These are phyloP conservation scores for Hypsizygus marmoreus DNA, from an alignment of 768 basidiomycete species.

Conservation along the genomic window DNA sequence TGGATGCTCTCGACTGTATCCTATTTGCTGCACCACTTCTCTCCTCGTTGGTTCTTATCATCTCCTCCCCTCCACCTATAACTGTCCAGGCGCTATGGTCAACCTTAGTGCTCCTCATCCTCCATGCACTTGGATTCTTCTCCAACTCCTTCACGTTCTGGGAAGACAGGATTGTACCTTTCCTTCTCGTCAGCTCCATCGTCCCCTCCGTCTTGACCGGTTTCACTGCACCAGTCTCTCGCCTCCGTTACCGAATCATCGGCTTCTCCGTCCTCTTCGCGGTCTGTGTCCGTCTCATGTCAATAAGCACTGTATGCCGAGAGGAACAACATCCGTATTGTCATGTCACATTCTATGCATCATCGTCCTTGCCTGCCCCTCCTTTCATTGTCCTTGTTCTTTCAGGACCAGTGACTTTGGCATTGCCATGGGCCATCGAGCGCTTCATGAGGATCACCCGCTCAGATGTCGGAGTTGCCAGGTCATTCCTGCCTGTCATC, in stretches of 20 bases:
- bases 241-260: constrained; percentile 75
- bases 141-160: constrained; percentile 98
- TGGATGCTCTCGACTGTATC: constrained; percentile 51
- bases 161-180: constrained; percentile 86
- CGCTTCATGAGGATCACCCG: constrained; percentile 64
- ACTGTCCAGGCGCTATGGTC: constrained; percentile 28
- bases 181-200: constrained; percentile 69
- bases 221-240: constrained; percentile 63
- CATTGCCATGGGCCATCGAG: constrained; percentile 56
- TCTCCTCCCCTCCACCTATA: constrained; percentile 40
- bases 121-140: constrained; percentile 77
- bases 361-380: constrained; percentile 66
- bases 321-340: constrained; percentile 95
- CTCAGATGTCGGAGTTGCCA: constrained; percentile 75
- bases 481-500: constrained; percentile 58
- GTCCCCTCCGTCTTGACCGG: constrained; percentile 62
- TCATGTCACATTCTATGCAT: constrained; percentile 85
- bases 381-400: constrained; percentile 59
- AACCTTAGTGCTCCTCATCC: constrained; percentile 51
- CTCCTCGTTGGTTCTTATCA: constrained; percentile 47
- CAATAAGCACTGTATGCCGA: constrained; percentile 83
- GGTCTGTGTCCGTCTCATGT: constrained; percentile 71
- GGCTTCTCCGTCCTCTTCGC: constrained; percentile 70
- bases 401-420: constrained; percentile 56
- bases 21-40: constrained; percentile 50